Evolutionary conservation across 352 stramenopile genomes (phyloP).

Genomic region (Plasmopara muralis): DNA sequence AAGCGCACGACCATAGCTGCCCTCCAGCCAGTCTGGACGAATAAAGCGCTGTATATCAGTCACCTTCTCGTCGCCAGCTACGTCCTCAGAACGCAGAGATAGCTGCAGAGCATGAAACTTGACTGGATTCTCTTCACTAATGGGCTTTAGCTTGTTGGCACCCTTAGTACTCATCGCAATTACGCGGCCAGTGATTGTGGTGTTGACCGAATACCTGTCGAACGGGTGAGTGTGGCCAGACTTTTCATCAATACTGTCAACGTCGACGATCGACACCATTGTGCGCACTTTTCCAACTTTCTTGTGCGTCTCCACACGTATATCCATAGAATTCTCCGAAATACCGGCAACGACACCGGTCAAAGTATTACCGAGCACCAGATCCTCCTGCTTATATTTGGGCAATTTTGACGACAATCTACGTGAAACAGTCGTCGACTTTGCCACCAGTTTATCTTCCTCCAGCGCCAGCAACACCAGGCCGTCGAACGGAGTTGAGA

Average conservation of each 20-base stretch:
- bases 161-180: conserved; percentile 67
- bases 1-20: conserved; percentile 59
- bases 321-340: conserved; percentile 78
- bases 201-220: conserved; percentile 72
- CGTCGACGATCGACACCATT: conserved; percentile 77
- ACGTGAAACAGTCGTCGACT: conserved; percentile 24
- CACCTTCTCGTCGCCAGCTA: conserved; percentile 26
- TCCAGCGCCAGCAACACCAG: conserved; percentile 57
- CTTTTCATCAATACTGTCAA: conserved; percentile 44
- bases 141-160: conserved; percentile 79
- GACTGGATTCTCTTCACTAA: conserved; percentile 66
- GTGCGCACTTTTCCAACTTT: conserved; percentile 70
- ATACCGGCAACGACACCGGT: conserved; percentile 66
- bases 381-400: conserved; percentile 59
- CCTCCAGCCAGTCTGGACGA: conserved; percentile 72
- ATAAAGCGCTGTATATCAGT: conserved; percentile 35
- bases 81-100: conserved; percentile 57
- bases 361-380: conserved; percentile 59
- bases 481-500: conserved; percentile 68
- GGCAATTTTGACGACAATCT: conserved; percentile 43
- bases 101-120: conserved; percentile 69
- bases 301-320: conserved; percentile 72
- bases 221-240: conserved; percentile 57
- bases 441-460: conserved; percentile 40
- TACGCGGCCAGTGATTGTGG: conserved; percentile 57